Evolutionary conservation across 2,329 filamentous ascomycete genomes (phyloP).

Genomic region (Fusarium sp.): DNA sequence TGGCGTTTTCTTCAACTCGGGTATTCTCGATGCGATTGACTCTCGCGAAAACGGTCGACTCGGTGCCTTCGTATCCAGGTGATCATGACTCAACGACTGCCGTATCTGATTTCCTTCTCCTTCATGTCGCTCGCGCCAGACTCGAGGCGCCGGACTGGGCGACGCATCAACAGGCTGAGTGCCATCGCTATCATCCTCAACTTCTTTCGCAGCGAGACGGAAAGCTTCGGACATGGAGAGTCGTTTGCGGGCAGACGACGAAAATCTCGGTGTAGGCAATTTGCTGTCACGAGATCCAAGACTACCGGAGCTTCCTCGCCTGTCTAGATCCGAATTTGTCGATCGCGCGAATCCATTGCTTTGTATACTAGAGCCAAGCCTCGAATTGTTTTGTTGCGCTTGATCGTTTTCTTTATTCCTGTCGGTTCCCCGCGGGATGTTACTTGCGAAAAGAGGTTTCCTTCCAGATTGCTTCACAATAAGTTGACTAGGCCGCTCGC

Average conservation of each 20-base stretch:
- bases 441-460: constrained; percentile 55
- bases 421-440: constrained; percentile 40
- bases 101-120: constrained; percentile 51
- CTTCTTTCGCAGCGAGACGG: constrained; percentile 50
- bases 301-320: constrained; percentile 39
- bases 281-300: constrained; percentile 50
- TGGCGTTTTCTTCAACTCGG: constrained; percentile 33
- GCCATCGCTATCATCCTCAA: constrained; percentile 44
- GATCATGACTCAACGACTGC: constrained; percentile 47
- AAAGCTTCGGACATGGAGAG: constrained; percentile 60
- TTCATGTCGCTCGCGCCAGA: constrained; percentile 54
- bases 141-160: constrained; percentile 64
- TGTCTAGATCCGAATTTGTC: constrained; percentile 45
- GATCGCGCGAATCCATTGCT: constrained; percentile 40
- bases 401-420: constrained; percentile 40
- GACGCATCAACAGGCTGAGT: constrained; percentile 57
- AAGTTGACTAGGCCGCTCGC: constrained; percentile 46
- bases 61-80: constrained; percentile 49
- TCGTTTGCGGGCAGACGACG: constrained; percentile 49
- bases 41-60: constrained; percentile 39
- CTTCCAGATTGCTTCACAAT: constrained; percentile 57
- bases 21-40: constrained; percentile 42
- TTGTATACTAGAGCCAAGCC: constrained; percentile 24
- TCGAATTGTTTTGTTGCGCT: constrained; percentile 28
- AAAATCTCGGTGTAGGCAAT: constrained; percentile 51